phyloP scores from a whole-genome alignment of 164 flowering plant species.

The Buxus sempervirens region DNA sequence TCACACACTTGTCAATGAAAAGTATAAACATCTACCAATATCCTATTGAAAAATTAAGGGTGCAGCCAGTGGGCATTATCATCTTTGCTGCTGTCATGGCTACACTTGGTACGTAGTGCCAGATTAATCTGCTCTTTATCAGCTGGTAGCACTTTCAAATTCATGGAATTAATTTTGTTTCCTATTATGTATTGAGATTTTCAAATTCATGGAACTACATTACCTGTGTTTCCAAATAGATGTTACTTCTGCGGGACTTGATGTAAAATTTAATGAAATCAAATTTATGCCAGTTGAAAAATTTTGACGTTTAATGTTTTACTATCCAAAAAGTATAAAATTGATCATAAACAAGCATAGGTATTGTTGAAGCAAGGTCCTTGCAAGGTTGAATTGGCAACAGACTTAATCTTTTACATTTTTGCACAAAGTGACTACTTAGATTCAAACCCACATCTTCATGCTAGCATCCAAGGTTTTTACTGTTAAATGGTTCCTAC shows the following conservation, averaged over 20 bases:
- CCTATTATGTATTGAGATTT: neutral
- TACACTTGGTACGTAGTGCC: constrained; percentile 67
- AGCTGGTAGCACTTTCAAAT: neutral
- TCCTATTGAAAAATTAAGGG: constrained; percentile 92
- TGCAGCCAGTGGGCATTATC: constrained; percentile 95
- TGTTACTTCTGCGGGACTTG: neutral
- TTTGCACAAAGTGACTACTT: no score
- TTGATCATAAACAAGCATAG: no score
- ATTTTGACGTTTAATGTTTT: no score
- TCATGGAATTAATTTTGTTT: neutral
- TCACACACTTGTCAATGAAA: constrained; percentile 86
- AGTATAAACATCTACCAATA: constrained; percentile 82
- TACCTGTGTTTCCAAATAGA: neutral
- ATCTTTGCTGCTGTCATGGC: constrained; percentile 98
- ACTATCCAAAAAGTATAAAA: no score
- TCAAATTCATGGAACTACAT: neutral
- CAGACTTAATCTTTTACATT: no score
- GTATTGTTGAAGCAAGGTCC: no score
- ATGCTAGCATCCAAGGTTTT: no score
- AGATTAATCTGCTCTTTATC: neutral
- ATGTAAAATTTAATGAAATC: no score
- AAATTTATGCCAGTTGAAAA: no score
- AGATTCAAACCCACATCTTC: no score
- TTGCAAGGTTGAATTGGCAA: no score
- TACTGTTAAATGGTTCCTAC: no score